Percentiles rank a stretch among this genome's conserved stretches.
Evolutionary conservation across 805 yeast genomes (phyloP).

Genomic region (Kockiozyma suomiensis): DNA sequence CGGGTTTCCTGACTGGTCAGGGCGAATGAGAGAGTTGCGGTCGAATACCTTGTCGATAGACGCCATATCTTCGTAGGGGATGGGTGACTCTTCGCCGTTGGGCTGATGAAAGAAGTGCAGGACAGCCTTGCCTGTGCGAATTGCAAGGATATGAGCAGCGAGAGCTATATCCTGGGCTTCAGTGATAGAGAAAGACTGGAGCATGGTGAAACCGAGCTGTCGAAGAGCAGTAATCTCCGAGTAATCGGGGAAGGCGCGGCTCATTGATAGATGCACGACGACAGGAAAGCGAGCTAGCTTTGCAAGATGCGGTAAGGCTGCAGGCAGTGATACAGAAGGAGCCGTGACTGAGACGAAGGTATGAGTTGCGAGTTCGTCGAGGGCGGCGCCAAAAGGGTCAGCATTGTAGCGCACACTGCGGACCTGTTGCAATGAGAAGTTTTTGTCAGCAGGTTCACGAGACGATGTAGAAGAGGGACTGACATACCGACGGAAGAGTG

Average conservation of each 20-base stretch:
- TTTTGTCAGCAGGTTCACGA: background rate
- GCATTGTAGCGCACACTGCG: conserved; percentile 47
- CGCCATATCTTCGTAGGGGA: conserved; percentile 26
- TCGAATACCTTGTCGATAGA: conserved; percentile 20
- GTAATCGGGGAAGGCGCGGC: conserved; percentile 55
- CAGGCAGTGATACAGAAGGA: conserved; percentile 56
- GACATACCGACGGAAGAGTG: conserved; percentile 23
- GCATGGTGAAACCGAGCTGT: conserved; percentile 63
- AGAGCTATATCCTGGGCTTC: conserved; percentile 59
- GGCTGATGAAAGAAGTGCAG: conserved; percentile 63
- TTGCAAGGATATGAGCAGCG: conserved; percentile 61
- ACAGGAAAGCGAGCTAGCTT: conserved; percentile 47
- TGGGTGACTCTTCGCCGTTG: conserved; percentile 14
- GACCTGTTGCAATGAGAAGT: conserved; percentile 7
- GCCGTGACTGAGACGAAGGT: conserved; percentile 53
- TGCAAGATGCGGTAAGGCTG: conserved; percentile 60
- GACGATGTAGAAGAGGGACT: background rate
- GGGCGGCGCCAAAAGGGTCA: conserved; percentile 56
- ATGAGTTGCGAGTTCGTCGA: conserved; percentile 41
- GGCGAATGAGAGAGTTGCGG: conserved; percentile 14
- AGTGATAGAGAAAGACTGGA: conserved; percentile 64
- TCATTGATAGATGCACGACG: conserved; percentile 56
- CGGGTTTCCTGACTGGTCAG: conserved; percentile 26
- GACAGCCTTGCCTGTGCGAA: conserved; percentile 55
- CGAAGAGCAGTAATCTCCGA: conserved; percentile 71